Base-by-base conservation (phyloP, 768 basidiomycete genomes). In the Cystobasidium tubakii region DNA sequence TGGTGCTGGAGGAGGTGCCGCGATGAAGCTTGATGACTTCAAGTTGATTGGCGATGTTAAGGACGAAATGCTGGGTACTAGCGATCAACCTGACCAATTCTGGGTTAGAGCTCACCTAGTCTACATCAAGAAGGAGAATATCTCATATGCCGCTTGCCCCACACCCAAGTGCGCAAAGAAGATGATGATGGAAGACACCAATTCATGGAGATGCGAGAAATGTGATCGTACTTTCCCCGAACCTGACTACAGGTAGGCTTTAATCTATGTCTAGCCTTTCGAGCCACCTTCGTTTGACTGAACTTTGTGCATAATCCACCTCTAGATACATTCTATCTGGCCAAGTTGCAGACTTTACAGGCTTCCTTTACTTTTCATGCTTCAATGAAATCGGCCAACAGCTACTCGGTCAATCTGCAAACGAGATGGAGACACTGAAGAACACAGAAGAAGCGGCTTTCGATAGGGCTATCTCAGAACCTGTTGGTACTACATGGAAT, bases 111-210 rank as follows among this genome's bases (percentile, higher is more conserved):
- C 89, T 23, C 92, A 91, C 0, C 84, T 96, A 73, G 89, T 90
- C 84, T 91, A 92, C 80, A 87, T 98, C 84, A 92, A 89, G 82
- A 79, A 83, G 31, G 82, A 83, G 34, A 90, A 86, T 75, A 83
- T 97, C 55, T 85, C 86, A 19, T 99, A 99, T 80, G 89, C 94
- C 27, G 94, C 91, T 21, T 99, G 96, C 80, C 88, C 87, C 34
- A 86, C 85, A 23, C 83, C 86, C 44, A 85, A 84, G 10, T 98
- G 95, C 81, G 90, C 85, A 82, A 98, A 98, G 84, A 99, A 98
- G 82, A 90, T 97, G 4, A 81, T 86, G 0, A 85, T 90, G 70
- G 81, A 84, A 23, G 84, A 84, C n/a, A 85, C 83, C 53, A 84
- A 83, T 4, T 19, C 29, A n/a, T 98, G 92, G 92, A 83, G 86